phyloP scores from a whole-genome alignment of 2,329 filamentous ascomycete genomes.

The Cercospora sp. region DNA sequence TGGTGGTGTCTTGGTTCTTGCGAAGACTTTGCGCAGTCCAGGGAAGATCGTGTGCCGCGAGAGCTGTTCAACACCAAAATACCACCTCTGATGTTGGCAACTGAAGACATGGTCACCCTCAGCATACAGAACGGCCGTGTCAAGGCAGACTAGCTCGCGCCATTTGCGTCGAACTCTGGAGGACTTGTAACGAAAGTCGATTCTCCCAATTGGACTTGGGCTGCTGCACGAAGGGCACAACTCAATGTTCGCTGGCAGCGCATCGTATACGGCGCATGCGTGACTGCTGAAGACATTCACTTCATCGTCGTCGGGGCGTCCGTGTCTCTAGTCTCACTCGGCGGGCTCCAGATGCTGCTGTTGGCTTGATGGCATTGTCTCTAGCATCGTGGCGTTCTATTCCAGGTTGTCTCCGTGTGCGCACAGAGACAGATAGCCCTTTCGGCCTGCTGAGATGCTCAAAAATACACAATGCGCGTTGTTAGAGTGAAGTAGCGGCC shows the following conservation, averaged over 20 bases:
- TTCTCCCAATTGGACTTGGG: fast-evolving
- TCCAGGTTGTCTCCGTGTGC: background rate
- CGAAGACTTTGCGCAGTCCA: background rate
- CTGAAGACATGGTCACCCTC: background rate
- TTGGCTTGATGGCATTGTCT: background rate
- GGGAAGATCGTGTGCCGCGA: background rate
- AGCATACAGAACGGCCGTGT: background rate
- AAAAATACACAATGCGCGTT: background rate
- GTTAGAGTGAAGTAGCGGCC: background rate
- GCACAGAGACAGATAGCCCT: background rate
- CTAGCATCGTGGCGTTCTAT: background rate
- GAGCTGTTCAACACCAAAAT: background rate
- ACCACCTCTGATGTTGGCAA: background rate
- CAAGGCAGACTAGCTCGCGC: background rate
- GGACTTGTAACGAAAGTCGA: background rate
- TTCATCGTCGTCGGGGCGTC: background rate
- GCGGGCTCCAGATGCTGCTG: background rate
- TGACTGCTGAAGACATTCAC: background rate
- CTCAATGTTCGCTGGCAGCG: background rate
- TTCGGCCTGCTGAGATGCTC: background rate
- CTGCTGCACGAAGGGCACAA: background rate
- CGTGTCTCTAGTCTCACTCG: background rate
- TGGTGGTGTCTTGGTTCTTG: background rate
- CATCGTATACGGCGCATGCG: background rate
- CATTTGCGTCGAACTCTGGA: background rate